Evolutionary conservation across 2,329 filamentous ascomycete genomes (phyloP), one percentile per base, ranked within the genome.

Genomic region (Fusarium nodosum): DNA sequence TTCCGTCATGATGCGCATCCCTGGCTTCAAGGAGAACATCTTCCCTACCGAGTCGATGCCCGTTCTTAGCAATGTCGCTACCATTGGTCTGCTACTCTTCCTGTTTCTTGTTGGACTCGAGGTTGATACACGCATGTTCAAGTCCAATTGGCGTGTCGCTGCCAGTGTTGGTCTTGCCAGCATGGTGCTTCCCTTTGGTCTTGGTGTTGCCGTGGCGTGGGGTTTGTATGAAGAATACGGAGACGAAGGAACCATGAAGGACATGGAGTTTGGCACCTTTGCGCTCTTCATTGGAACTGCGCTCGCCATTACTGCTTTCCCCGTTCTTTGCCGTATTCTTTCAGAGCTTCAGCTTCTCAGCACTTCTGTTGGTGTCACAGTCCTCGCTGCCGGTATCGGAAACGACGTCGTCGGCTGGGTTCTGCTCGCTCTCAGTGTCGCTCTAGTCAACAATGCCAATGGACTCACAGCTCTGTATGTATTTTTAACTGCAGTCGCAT

Each of bases 311-410:
- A 97, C 95, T 2, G 93, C 88, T 11, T 91, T 98, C 74, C 95
- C 95, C 0, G 95, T 98, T 1, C 87, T 98, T 15, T 97, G 95
- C 76, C 92, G 95, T 78, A 98, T 98, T 71, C 82, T 98, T 69
- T 95, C 93, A 0, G 94, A 97, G 79, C 84, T 98, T 55, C 96
- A 97, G 74, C 84, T 98, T 51, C 88, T 98, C 7, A 83, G 87
- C 56, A 96, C 93, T 3, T 87, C 91, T 1, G 94, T 97, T 7
- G 94, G 94, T 75, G 88, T 97, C 36, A 97, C 97, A 38, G 92
- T 94, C 3, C 85, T 97, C 11, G 94, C 94, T 5, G 94, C 94
- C 8, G 95, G 95, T 53, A 94, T 97, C 16, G 93, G 93, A 2
- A 97, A 98, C 77, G 95, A 98, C 76, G 93, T 83, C 10, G 70